Evolutionary conservation across 1,284 basidiomycete species (phyloP).

Genomic region (Puccinia coronata): DNA sequence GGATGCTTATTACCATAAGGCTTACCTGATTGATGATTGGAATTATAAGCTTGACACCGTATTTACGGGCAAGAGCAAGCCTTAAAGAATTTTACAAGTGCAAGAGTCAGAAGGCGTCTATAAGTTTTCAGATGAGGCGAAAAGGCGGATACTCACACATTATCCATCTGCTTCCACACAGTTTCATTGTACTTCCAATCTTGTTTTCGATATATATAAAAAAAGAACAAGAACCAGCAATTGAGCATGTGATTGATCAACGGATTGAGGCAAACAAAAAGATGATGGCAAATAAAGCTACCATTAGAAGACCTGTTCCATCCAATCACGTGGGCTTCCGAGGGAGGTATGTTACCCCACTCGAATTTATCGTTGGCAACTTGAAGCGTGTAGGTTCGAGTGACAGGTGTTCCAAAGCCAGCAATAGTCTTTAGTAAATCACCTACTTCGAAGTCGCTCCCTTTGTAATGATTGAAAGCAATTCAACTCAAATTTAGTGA

Average conservation of each 20-base stretch:
- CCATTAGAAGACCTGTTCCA: conserved; percentile 39
- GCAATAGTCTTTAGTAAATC: conserved; percentile 35
- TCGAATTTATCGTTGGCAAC: conserved; percentile 33
- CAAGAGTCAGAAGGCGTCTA: neutral
- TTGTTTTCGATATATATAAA: conserved; percentile 1
- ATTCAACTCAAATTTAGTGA: neutral
- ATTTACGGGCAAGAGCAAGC: conserved; percentile 13
- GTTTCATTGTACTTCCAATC: conserved; percentile 49
- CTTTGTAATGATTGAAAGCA: neutral
- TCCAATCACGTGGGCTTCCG: conserved; percentile 34
- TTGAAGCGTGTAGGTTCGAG: conserved; percentile 39
- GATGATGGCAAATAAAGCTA: neutral
- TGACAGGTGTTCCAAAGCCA: conserved; percentile 40
- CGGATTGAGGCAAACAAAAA: neutral
- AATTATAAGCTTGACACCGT: conserved; percentile 43
- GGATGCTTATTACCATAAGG: neutral
- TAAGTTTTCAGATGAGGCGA: neutral
- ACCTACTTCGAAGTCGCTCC: conserved; percentile 6
- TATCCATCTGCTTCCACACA: conserved; percentile 42
- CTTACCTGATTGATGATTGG: conserved; percentile 49
- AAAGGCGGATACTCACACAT: conserved; percentile 14
- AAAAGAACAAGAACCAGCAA: neutral
- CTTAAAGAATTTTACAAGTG: conserved; percentile 7
- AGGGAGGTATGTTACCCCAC: conserved; percentile 6
- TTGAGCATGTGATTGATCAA: neutral